Conservation (phyloP, 306 rosid species). For the Lathyrus tuberosus region DNA sequence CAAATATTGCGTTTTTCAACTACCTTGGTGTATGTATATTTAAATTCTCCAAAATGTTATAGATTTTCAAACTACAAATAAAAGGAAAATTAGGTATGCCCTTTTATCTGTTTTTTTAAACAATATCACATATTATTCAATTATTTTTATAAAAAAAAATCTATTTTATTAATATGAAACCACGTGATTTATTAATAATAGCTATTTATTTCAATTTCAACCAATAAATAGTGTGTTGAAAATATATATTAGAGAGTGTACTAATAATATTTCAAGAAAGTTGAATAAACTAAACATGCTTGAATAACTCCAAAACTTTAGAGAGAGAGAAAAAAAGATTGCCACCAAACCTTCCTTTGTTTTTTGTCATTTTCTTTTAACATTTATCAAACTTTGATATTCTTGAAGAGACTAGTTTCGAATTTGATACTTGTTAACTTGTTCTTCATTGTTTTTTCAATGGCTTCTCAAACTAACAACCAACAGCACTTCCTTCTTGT, state of each 20-base stretch:
- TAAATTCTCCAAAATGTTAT: neutral
- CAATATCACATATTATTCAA: too few species aligned
- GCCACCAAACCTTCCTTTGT: neutral
- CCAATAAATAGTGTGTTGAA: too few species aligned
- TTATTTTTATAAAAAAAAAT: too few species aligned
- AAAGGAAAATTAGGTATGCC: too few species aligned
- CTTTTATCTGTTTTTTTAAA: too few species aligned
- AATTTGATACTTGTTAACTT: neutral
- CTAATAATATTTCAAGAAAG: neutral
- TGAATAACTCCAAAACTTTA: slow-evolving; percentile 2
- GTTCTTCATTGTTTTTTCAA: neutral
- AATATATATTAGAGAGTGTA: neutral
- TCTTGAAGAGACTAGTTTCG: neutral
- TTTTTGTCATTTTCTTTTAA: neutral
- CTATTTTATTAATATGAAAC: too few species aligned
- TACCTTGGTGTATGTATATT: neutral
- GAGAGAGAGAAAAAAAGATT: neutral
- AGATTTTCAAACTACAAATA: too few species aligned
- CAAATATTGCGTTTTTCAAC: too few species aligned
- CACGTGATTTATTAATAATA: too few species aligned
- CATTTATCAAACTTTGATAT: neutral
- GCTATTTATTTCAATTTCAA: too few species aligned
- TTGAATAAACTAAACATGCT: neutral
- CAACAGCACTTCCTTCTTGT: slow-evolving; percentile 63
- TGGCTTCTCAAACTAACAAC: slow-evolving; percentile 41